phyloP scores from a whole-genome alignment of 1,139 yeast genomes.

The Blastobotrys proliferans region DNA sequence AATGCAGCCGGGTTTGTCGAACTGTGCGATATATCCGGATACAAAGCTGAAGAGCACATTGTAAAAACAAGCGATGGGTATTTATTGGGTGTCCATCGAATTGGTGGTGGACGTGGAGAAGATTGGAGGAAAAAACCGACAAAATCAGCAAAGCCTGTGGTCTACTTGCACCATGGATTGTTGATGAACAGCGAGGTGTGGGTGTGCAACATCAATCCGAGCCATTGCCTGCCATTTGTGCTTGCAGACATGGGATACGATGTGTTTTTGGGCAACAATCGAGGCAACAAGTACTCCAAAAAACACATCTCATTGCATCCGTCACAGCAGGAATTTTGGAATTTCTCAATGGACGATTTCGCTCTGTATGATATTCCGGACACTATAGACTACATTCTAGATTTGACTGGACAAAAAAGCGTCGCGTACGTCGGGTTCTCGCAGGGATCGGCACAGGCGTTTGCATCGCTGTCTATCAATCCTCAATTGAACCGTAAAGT shows the following conservation, averaged over 20 bases:
- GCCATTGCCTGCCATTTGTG: conserved; percentile 67
- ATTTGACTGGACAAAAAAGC: conserved; percentile 40
- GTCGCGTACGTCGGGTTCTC: conserved; percentile 79
- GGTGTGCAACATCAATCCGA: conserved; percentile 59
- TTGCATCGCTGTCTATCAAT: conserved; percentile 73
- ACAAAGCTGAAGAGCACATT: conserved; percentile 66
- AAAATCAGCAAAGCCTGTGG: conserved; percentile 41
- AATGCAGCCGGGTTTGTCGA: conserved; percentile 51
- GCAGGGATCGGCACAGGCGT: conserved; percentile 90
- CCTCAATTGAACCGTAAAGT: conserved; percentile 65
- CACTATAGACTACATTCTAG: conserved; percentile 58
- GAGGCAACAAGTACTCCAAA: conserved; percentile 83
- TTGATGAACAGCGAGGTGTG: conserved; percentile 89
- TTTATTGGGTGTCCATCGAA: conserved; percentile 50
- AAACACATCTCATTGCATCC: conserved; percentile 45
- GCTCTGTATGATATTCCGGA: conserved; percentile 81
- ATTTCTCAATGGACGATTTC: conserved; percentile 80
- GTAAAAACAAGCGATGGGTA: conserved; percentile 58
- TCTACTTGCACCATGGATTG: conserved; percentile 86
- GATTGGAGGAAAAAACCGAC: conserved; percentile 20
- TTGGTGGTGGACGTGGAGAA: conserved; percentile 40
- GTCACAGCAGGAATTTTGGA: conserved; percentile 60
- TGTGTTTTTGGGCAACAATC: conserved; percentile 88
- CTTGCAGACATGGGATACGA: conserved; percentile 80
- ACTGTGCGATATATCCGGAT: conserved; percentile 60